A percentile compares a stretch with the other conserved stretches of the same genome.
Conservation (phyloP, 1,284 basidiomycete genomes). For the Wallemia hederae region DNA sequence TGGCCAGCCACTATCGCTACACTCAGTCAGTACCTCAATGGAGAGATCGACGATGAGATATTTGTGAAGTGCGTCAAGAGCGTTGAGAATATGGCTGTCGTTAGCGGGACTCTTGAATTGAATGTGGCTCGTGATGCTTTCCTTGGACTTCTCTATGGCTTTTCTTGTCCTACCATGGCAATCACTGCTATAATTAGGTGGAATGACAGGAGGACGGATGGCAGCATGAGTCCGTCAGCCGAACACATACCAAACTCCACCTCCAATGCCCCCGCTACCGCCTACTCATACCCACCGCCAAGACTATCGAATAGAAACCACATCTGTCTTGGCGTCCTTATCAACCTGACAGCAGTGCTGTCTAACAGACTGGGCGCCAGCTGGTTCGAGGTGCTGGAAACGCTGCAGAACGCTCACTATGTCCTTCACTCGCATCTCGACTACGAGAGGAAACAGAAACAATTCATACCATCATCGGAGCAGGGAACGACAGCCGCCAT, state of each 20-base stretch:
- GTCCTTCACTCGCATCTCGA: slow-evolving; percentile 23
- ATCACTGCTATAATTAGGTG: slow-evolving; percentile 43
- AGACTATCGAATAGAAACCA: slow-evolving; percentile 68
- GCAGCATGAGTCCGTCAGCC: neutral
- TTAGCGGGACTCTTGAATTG: slow-evolving; percentile 61
- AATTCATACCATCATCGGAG: slow-evolving; percentile 3
- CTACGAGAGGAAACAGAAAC: slow-evolving; percentile 5
- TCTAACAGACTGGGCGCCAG: slow-evolving; percentile 54
- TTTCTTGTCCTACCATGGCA: slow-evolving; percentile 59
- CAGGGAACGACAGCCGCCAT: neutral
- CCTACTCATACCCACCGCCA: slow-evolving; percentile 25
- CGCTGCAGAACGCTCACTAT: slow-evolving; percentile 71
- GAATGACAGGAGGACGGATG: neutral
- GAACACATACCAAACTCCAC: slow-evolving; percentile 8
- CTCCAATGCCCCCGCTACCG: slow-evolving; percentile 28
- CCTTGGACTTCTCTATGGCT: slow-evolving; percentile 54
- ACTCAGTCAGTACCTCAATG: slow-evolving; percentile 59
- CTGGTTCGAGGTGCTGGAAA: slow-evolving; percentile 75
- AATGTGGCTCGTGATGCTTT: slow-evolving; percentile 74
- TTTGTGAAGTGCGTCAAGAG: slow-evolving; percentile 56
- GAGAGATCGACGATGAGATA: slow-evolving; percentile 59
- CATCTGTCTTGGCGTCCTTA: slow-evolving; percentile 56
- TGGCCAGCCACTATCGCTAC: slow-evolving; percentile 76
- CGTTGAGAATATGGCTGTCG: slow-evolving; percentile 56
- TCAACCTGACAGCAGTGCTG: slow-evolving; percentile 48